Percentiles rank a stretch among this genome's conserved stretches.
These are phyloP conservation scores for Santalum album DNA, from an alignment of 164 flowering plant genomes.

Conservation along the genomic window DNA sequence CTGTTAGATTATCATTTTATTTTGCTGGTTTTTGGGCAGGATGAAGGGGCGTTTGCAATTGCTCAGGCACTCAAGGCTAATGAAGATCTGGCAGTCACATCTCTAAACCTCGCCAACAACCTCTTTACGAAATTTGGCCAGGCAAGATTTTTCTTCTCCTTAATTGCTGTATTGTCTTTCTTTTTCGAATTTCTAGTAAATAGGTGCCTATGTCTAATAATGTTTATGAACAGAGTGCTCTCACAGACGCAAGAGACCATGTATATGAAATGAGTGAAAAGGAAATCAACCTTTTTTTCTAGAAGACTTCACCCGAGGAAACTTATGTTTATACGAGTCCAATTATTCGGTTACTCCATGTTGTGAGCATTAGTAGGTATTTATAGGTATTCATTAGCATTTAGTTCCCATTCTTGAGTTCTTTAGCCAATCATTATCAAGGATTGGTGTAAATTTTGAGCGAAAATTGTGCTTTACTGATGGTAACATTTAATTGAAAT, in stretches of 20 bases:
- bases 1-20: neutral
- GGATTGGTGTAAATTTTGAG: too few species aligned
- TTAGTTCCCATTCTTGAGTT: too few species aligned
- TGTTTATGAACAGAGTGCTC: conserved; percentile 59
- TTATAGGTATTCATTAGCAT: too few species aligned
- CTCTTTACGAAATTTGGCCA: conserved; percentile 91
- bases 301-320: conserved; percentile 16
- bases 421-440: too few species aligned
- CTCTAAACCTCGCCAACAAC: conserved; percentile 73
- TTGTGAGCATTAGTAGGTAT: too few species aligned
- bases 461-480: too few species aligned
- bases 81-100: conserved; percentile 69
- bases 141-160: conserved; percentile 28
- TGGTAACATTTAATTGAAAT: too few species aligned
- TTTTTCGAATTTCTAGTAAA: neutral
- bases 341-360: too few species aligned
- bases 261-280: conserved; percentile 80
- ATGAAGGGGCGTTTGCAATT: conserved; percentile 88
- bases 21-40: conserved; percentile 38
- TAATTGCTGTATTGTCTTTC: neutral
- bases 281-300: conserved; percentile 67
- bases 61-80: conserved; percentile 95
- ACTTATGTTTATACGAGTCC: neutral
- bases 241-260: conserved; percentile 90
- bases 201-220: neutral